Conservation (phyloP, 2,329 filamentous ascomycete species). For the Monilinia laxa region DNA sequence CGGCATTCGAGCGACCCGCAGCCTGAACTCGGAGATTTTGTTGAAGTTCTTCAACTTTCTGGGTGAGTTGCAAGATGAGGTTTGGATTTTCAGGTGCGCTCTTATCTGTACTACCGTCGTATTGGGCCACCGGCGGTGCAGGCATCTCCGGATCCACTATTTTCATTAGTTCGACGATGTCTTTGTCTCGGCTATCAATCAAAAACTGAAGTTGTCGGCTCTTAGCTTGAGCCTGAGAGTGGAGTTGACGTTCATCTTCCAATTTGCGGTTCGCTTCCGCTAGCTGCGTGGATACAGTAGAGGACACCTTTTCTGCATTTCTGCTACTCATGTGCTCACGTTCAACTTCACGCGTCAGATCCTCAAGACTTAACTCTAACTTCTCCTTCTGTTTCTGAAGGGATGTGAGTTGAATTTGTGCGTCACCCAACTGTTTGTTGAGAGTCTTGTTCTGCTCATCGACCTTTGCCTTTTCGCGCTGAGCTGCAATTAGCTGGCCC, state of each 20-base stretch:
- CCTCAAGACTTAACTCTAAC: conserved; percentile 80
- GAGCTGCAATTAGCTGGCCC: conserved; percentile 70
- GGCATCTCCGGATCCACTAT: conserved; percentile 72
- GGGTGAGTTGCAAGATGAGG: conserved; percentile 78
- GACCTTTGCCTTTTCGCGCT: conserved; percentile 76
- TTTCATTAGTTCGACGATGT: conserved; percentile 80
- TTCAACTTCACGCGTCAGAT: conserved; percentile 87
- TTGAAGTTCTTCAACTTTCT: conserved; percentile 85
- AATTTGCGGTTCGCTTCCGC: conserved; percentile 86
- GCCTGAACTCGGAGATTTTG: conserved; percentile 81
- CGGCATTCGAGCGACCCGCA: conserved; percentile 77
- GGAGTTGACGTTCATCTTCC: conserved; percentile 85
- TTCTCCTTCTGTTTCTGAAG: conserved; percentile 96
- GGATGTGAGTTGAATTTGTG: conserved; percentile 77
- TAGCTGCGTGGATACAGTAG: conserved; percentile 75
- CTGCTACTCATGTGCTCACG: conserved; percentile 86
- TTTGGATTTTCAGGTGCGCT: conserved; percentile 54
- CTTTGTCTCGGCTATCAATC: conserved; percentile 75
- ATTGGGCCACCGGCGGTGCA: conserved; percentile 50
- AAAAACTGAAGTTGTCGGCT: conserved; percentile 76
- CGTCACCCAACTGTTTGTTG: conserved; percentile 79
- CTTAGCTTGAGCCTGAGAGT: conserved; percentile 80
- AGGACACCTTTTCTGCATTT: conserved; percentile 85
- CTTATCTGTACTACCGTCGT: conserved; percentile 55
- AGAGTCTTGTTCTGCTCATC: conserved; percentile 83